Base-by-base conservation (phyloP, 768 basidiomycete species). In the Rickenella mellea region DNA sequence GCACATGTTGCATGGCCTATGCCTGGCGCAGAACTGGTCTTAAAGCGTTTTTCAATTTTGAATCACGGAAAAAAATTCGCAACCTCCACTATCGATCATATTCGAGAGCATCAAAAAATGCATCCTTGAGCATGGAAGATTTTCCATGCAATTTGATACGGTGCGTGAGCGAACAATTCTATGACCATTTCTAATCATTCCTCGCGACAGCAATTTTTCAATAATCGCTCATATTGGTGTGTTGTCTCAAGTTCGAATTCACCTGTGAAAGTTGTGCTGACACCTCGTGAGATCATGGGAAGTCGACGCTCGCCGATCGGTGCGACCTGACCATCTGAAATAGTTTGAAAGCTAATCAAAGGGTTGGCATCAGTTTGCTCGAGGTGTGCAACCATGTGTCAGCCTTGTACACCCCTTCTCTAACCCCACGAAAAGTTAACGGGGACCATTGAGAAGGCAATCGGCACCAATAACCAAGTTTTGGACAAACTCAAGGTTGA, bases 401-500 rank as follows among this genome's bases (percentile, higher is more conserved):
- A 19, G 12, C 10, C n/a, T 19, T 43, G 21, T 27, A 40, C 37
- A 51, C 32, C 25, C 22, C 27, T n/a, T 30, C 40, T 46, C 55
- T 49, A 45, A 58, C 36, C 11, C 30, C 43, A 53, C 40, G 33
- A 61, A 21, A 58, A 98, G 82, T 68, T 94, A 48, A 96, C 92
- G 27, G 83, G 83, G 5, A 94, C 93, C 2, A 92, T 97, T 39
- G 63, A 70, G 48, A 78, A 71, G 51, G 57, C 68, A 39, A 66
- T 66, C 43, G 78, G 81, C 27, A 71, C 71, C 49, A 92, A 91
- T 56, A 76, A 83, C 55, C 90, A 93, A 56, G 83, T 92, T 12
- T 62, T 92, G 44, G 90, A 93, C 58, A 94, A 90, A 62, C 71
- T 99, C 39, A 98, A 98, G 61, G 96, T 99, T 3, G 96, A 98